These are phyloP conservation scores for Buxus sempervirens DNA, from an alignment of 164 flowering plant genomes.

Conservation along the genomic window DNA sequence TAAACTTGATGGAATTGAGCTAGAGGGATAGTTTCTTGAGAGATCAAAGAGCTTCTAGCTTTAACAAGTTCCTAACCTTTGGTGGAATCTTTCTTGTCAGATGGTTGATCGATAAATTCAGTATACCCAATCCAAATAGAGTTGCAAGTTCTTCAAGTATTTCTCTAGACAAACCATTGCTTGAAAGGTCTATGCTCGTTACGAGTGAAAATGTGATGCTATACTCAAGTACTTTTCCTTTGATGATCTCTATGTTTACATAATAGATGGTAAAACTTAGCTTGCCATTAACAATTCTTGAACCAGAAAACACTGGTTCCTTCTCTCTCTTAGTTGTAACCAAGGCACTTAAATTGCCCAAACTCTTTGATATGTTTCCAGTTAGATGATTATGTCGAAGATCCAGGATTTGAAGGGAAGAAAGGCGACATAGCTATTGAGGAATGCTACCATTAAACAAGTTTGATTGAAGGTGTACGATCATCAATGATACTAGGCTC, in stretches of 20 bases:
- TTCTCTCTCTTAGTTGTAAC: no score
- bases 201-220: background rate
- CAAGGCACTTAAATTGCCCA: background rate
- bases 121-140: background rate
- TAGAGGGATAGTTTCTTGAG: background rate
- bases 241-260: background rate
- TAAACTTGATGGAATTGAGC: background rate
- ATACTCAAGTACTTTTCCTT: no score
- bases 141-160: background rate
- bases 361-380: background rate
- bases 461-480: conserved; percentile 1
- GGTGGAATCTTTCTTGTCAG: background rate
- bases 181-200: background rate
- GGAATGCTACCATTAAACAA: no score
- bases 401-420: background rate
- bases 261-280: no score
- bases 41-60: background rate
- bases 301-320: no score
- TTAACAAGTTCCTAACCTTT: background rate
- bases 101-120: no score
- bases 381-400: background rate
- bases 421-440: background rate
- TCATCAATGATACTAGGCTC: background rate
- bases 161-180: background rate
- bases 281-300: no score